phyloP scores from a whole-genome alignment of 1,284 basidiomycete genomes.

The Volvariella surrecta region DNA sequence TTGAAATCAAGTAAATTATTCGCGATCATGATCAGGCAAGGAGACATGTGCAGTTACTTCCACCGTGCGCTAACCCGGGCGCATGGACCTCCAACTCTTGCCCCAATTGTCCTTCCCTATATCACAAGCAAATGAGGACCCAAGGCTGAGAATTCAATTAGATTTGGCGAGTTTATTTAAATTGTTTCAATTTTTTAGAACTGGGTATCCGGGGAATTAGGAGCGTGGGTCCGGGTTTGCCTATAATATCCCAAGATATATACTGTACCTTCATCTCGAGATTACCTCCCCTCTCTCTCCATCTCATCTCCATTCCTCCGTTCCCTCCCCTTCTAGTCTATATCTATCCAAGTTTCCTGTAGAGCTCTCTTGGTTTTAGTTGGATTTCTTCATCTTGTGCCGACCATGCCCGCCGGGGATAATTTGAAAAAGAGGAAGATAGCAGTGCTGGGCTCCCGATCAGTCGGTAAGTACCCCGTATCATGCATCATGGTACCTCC shows the following conservation, averaged over 20 bases:
- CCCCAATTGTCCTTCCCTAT: no score
- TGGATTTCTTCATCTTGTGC: constrained; percentile 3
- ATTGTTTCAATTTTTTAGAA: background rate
- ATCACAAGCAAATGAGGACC: no score
- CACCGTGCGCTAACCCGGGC: no score
- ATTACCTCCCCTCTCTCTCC: background rate
- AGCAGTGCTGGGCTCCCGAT: constrained; percentile 36
- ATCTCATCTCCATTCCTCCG: background rate
- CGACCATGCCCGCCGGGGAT: constrained; percentile 23
- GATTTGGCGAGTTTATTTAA: no score
- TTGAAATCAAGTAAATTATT: no score
- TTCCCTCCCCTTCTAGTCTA: background rate
- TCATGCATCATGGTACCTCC: constrained; percentile 12
- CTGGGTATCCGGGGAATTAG: background rate
- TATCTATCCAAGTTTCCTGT: no score
- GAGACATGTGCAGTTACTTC: no score
- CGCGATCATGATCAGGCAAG: no score
- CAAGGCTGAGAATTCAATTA: no score
- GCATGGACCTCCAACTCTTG: no score
- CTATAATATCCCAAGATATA: background rate
- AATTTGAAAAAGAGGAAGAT: constrained; percentile 61
- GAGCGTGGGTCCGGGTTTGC: background rate
- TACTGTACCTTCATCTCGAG: background rate
- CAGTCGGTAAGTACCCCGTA: constrained; percentile 29
- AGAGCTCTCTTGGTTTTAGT: no score